Percentiles rank a stretch among this genome's conserved stretches.
These are phyloP conservation scores for Lactarius akahatsu DNA, from an alignment of 768 basidiomycete species.

Conservation along the genomic window DNA sequence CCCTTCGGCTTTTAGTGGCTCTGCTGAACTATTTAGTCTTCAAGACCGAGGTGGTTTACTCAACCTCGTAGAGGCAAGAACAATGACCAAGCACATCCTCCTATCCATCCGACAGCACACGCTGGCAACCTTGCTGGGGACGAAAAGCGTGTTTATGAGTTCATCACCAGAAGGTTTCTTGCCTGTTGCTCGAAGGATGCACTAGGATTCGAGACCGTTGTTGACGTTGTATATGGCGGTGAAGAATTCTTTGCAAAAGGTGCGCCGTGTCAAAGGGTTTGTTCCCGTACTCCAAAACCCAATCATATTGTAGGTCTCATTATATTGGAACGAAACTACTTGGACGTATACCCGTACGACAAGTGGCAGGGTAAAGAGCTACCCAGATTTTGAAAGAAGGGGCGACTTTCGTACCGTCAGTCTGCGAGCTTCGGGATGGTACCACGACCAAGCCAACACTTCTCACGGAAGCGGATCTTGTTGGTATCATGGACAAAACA, in stretches of 20 bases:
- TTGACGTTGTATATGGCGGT: constrained; percentile 81
- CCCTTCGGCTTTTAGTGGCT: constrained; percentile 6
- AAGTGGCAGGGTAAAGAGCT: constrained; percentile 85
- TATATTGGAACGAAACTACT: constrained; percentile 80
- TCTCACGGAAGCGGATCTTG: constrained; percentile 95
- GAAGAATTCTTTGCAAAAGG: constrained; percentile 88
- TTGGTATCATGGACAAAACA: constrained; percentile 98
- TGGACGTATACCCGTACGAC: constrained; percentile 94
- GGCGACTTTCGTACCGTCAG: constrained; percentile 79
- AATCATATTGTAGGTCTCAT: constrained; percentile 62
- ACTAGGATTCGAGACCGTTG: constrained; percentile 84
- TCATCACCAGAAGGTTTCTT: constrained; percentile 85
- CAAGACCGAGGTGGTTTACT: constrained; percentile 73
- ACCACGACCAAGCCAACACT: constrained; percentile 75
- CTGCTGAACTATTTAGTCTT: constrained; percentile 4
- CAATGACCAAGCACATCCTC: constrained; percentile 98
- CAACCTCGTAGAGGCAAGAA: constrained; percentile 86
- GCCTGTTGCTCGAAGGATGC: constrained; percentile 95
- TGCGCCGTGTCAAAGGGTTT: constrained; percentile 35
- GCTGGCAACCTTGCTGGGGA: constrained; percentile 76
- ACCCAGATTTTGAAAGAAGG: constrained; percentile 84
- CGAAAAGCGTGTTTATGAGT: constrained; percentile 93
- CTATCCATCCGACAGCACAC: constrained; percentile 95
- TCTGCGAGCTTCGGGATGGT: constrained; percentile 82
- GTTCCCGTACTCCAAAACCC: neutral